These are phyloP conservation scores for Boletales sp. DNA, from an alignment of 768 basidiomycete genomes.

Conservation along the genomic window DNA sequence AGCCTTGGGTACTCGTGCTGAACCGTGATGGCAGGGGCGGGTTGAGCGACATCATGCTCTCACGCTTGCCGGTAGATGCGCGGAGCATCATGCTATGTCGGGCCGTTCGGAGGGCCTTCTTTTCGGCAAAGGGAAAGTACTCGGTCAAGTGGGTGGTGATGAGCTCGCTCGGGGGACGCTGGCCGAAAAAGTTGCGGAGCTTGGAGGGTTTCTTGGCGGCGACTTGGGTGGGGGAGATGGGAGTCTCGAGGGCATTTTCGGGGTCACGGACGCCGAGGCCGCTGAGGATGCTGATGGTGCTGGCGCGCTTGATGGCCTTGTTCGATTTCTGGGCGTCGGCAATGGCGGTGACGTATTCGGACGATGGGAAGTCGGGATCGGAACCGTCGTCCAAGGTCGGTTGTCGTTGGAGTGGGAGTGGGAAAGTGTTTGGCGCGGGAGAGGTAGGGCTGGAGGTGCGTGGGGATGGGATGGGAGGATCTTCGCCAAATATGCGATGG, in stretches of 20 bases:
- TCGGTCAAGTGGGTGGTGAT: conserved; percentile 93
- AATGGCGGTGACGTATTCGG: conserved; percentile 29
- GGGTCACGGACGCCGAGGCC: conserved; percentile 87
- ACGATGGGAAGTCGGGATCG: conserved; percentile 30
- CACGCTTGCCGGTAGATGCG: conserved; percentile 45
- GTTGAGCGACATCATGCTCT: conserved; percentile 44
- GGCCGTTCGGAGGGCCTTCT: conserved; percentile 84
- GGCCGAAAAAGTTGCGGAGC: conserved; percentile 94
- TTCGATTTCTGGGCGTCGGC: conserved; percentile 24
- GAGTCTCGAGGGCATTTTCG: conserved; percentile 58
- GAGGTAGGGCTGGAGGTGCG: conserved; percentile 36
- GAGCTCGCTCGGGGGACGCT: conserved; percentile 94
- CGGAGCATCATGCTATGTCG: conserved; percentile 82
- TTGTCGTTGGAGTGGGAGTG: conserved; percentile 8
- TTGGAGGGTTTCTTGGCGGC: conserved; percentile 54
- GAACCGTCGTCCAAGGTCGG: conserved; percentile 34
- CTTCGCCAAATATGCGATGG: conserved; percentile 47
- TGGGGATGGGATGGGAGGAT: conserved; percentile 27
- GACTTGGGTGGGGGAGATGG: conserved; percentile 46
- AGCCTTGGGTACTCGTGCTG: conserved; percentile 34
- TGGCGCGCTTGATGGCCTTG: conserved; percentile 70
- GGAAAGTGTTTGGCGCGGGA: conserved; percentile 19
- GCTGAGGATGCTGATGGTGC: conserved; percentile 90
- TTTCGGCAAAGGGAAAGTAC: conserved; percentile 93
- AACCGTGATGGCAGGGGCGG: conserved; percentile 38